A percentile compares a stretch with the other conserved stretches of the same genome.
Conservation (phyloP, 2,329 filamentous ascomycete species). For the Apiospora pterosperma region DNA sequence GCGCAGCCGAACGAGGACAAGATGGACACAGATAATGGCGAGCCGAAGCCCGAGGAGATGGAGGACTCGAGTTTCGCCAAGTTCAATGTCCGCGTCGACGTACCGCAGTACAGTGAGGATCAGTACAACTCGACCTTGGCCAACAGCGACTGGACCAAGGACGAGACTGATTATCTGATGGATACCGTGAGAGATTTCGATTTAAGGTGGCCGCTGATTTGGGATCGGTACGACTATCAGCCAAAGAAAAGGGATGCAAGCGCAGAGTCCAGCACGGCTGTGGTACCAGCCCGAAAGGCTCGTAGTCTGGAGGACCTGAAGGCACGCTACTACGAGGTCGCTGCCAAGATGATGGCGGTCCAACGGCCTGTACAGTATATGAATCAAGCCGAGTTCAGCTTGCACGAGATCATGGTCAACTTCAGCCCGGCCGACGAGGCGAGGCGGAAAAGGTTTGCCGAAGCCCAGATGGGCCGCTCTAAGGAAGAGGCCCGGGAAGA, state of each 20-base stretch:
- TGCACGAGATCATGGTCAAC: conserved; percentile 81
- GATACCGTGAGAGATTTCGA: conserved; percentile 73
- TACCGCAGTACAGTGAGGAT: conserved; percentile 81
- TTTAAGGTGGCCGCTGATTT: conserved; percentile 85
- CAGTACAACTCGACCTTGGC: conserved; percentile 77
- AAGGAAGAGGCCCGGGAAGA: conserved; percentile 91
- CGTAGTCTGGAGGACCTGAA: conserved; percentile 90
- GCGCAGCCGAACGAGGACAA: conserved; percentile 22
- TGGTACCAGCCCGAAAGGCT: conserved; percentile 48
- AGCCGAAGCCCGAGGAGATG: conserved; percentile 28
- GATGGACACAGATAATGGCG: neutral
- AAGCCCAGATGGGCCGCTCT: conserved; percentile 72
- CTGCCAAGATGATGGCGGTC: conserved; percentile 75
- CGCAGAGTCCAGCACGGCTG: conserved; percentile 47
- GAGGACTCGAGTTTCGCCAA: conserved; percentile 74
- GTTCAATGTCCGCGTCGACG: conserved; percentile 77
- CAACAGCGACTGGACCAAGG: conserved; percentile 78
- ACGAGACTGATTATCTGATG: conserved; percentile 92
- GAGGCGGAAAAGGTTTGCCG: conserved; percentile 79
- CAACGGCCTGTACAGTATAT: conserved; percentile 81
- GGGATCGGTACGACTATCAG: conserved; percentile 83
- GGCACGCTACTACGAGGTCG: conserved; percentile 83
- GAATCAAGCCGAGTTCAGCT: conserved; percentile 77
- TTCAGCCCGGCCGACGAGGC: conserved; percentile 81
- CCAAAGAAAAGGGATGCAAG: conserved; percentile 40